Evolutionary conservation across 768 basidiomycete species (phyloP).

Genomic region (Saitozyma podzolica): DNA sequence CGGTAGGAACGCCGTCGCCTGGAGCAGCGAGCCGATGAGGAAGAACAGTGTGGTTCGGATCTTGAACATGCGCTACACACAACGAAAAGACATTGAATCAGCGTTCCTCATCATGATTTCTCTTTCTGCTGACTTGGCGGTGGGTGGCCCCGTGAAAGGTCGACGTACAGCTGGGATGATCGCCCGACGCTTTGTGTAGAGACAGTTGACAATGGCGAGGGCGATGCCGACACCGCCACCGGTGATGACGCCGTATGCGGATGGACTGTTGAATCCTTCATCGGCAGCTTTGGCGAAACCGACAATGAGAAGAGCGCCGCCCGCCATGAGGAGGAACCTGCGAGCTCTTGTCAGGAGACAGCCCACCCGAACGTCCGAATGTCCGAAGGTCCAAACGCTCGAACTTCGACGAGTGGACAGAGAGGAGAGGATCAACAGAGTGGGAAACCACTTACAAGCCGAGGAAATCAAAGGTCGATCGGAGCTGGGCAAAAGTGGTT

Average conservation of each 20-base stretch:
- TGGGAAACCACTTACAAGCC: constrained; percentile 41
- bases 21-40: constrained; percentile 43
- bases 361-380: too few species aligned
- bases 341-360: constrained; percentile 3
- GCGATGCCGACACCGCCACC: constrained; percentile 36
- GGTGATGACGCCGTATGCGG: constrained; percentile 51
- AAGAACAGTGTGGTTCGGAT: constrained; percentile 47
- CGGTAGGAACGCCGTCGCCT: constrained; percentile 43
- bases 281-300: constrained; percentile 53
- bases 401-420: neutral
- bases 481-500: constrained; percentile 26
- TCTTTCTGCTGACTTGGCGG: neutral
- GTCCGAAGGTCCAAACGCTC: too few species aligned
- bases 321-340: constrained; percentile 49
- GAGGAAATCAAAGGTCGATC: constrained; percentile 53
- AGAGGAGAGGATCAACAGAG: neutral
- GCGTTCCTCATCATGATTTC: neutral
- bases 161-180: constrained; percentile 52
- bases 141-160: neutral
- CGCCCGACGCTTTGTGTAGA: constrained; percentile 52
- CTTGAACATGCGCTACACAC: constrained; percentile 46
- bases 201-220: constrained; percentile 33
- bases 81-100: too few species aligned
- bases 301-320: constrained; percentile 51
- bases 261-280: constrained; percentile 42